Evolutionary conservation across 2,329 filamentous ascomycete genomes (phyloP).

Genomic region (Aspergillus spinulosporus): DNA sequence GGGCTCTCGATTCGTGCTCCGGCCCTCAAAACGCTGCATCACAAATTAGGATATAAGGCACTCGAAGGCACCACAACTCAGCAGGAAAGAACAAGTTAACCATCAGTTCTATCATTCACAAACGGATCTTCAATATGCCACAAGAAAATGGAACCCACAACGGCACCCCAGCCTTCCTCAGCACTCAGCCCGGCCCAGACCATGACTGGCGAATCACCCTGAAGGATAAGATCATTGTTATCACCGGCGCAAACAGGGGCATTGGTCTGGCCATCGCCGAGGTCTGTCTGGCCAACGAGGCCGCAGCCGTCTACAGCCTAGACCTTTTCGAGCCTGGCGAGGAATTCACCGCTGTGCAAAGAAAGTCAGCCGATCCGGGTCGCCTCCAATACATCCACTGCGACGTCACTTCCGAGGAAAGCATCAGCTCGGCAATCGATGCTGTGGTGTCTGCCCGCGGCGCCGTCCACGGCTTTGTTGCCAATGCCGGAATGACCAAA

Average conservation of each 20-base stretch:
- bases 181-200: slow-evolving; percentile 41
- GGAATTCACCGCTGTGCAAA: slow-evolving; percentile 38
- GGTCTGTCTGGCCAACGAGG: slow-evolving; percentile 48
- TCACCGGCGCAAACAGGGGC: slow-evolving; percentile 33
- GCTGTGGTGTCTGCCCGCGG: slow-evolving; percentile 40
- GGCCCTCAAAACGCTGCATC: background rate
- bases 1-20: background rate
- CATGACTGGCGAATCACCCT: slow-evolving; percentile 46
- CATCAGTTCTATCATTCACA: background rate
- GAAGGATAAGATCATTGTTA: slow-evolving; percentile 34
- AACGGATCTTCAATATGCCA: background rate
- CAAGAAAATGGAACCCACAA: background rate
- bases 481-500: slow-evolving; percentile 48
- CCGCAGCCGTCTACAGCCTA: slow-evolving; percentile 42
- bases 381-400: slow-evolving; percentile 47
- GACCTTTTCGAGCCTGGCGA: slow-evolving; percentile 39
- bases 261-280: slow-evolving; percentile 51
- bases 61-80: background rate
- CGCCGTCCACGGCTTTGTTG: slow-evolving; percentile 46
- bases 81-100: background rate
- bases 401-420: slow-evolving; percentile 48
- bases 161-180: slow-evolving; percentile 28
- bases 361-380: slow-evolving; percentile 39
- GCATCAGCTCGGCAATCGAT: slow-evolving; percentile 44
- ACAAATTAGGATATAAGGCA: background rate